Percentiles rank a stretch among this genome's conserved stretches.
These are phyloP conservation scores for Aspergillus alliaceus DNA, from an alignment of 2,329 filamentous ascomycete species.

Conservation along the genomic window DNA sequence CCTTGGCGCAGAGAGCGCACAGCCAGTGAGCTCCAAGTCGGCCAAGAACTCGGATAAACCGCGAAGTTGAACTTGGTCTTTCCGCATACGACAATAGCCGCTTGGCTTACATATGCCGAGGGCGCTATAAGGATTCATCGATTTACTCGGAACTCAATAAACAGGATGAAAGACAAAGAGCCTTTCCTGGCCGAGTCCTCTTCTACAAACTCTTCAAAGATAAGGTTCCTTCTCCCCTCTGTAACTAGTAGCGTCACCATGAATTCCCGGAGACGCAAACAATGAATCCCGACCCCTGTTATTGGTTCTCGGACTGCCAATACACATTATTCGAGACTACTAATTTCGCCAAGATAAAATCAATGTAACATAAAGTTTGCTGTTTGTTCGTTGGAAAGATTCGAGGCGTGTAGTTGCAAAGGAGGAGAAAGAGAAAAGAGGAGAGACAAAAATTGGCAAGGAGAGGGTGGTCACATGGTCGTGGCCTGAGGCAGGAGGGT, in stretches of 20 bases:
- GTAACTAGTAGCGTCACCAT: too few relatives aligned
- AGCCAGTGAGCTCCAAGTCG: not conserved
- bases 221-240: too few relatives aligned
- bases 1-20: not conserved
- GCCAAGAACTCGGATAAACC: constrained; percentile 2
- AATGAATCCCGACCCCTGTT: not conserved
- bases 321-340: not conserved
- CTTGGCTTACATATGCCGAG: constrained; percentile 1
- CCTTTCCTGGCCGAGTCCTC: not conserved
- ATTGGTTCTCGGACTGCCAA: not conserved
- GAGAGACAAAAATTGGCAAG: too few relatives aligned
- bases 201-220: too few relatives aligned
- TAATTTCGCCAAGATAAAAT: not conserved
- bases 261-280: not conserved
- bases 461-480: too few relatives aligned
- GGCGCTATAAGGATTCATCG: too few relatives aligned
- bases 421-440: too few relatives aligned
- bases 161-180: too few relatives aligned
- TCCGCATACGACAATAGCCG: not conserved
- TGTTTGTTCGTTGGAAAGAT: too few relatives aligned
- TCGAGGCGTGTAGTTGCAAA: too few relatives aligned
- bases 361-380: not conserved
- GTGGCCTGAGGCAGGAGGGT: too few relatives aligned
- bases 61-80: too few relatives aligned
- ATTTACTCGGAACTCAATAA: not conserved